A percentile compares a stretch with the other conserved stretches of the same genome.
Evolutionary conservation across 2,329 filamentous ascomycete genomes (phyloP).

Genomic region (Clonostachys byssicola): DNA sequence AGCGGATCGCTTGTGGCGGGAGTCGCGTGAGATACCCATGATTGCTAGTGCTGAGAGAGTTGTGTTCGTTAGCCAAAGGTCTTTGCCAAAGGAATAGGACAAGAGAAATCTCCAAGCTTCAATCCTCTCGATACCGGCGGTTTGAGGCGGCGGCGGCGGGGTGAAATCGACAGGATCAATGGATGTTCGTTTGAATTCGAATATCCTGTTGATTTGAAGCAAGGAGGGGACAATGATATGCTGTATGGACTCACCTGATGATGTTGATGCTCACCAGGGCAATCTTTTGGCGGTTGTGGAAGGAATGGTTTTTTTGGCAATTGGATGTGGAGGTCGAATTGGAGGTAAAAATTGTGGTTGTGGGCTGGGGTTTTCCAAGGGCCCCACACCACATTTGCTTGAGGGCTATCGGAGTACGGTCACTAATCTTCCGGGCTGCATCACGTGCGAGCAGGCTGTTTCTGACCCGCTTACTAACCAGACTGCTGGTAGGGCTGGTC

Average conservation of each 20-base stretch:
- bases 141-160: not conserved
- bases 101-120: not conserved
- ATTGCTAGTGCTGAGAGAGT: constrained; percentile 54
- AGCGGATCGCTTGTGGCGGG: constrained; percentile 99
- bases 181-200: not conserved
- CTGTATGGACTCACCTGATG: constrained; percentile 39
- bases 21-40: constrained; percentile 99
- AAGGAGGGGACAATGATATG: not conserved
- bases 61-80: constrained; percentile 14
- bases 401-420: too few species aligned
- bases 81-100: not conserved
- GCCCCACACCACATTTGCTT: constrained; percentile 7
- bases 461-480: too few species aligned
- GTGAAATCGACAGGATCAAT: not conserved
- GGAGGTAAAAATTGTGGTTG: constrained; percentile 31
- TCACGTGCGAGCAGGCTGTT: too few species aligned
- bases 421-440: too few species aligned
- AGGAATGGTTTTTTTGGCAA: constrained; percentile 29
- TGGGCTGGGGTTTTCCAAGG: constrained; percentile 27
- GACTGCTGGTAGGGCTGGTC: too few species aligned
- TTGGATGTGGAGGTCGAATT: constrained; percentile 23
- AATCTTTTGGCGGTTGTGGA: constrained; percentile 36
- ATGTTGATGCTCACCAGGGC: constrained; percentile 40
- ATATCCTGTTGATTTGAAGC: not conserved
- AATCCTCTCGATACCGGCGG: not conserved